Evolutionary conservation across 495 filamentous ascomycete genomes (phyloP).

Genomic region (Neohortaea acidophila): DNA sequence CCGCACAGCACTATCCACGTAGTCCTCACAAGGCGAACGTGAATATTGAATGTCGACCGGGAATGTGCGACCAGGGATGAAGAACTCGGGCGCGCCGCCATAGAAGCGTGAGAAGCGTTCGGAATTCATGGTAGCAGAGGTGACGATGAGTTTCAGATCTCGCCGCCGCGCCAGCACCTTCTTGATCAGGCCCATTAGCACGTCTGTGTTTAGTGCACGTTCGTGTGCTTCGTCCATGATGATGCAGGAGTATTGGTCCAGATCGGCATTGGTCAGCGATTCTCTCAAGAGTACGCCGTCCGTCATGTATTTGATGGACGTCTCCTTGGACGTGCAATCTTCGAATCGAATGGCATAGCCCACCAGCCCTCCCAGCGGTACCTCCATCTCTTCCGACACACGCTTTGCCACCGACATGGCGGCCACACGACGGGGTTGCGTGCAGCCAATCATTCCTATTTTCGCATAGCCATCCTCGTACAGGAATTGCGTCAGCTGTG

Average conservation of each 20-base stretch:
- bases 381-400: slow-evolving; percentile 98
- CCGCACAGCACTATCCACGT: slow-evolving; percentile 92
- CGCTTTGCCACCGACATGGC: slow-evolving; percentile 99
- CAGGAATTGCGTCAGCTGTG: slow-evolving; percentile 88
- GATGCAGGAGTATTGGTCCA: slow-evolving; percentile 94
- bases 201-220: slow-evolving; percentile 89
- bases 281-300: slow-evolving; percentile 93
- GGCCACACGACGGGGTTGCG: slow-evolving; percentile 85
- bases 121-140: slow-evolving; percentile 96
- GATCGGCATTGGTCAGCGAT: slow-evolving; percentile 75
- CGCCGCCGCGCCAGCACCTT: slow-evolving; percentile 81
- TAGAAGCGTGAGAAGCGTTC: slow-evolving; percentile 93
- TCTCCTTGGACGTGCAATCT: slow-evolving; percentile 90
- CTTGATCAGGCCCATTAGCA: slow-evolving; percentile 93
- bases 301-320: slow-evolving; percentile 98
- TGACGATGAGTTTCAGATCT: slow-evolving; percentile 94
- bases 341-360: slow-evolving; percentile 99
- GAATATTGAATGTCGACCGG: slow-evolving; percentile 95
- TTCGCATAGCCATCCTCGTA: slow-evolving; percentile 87
- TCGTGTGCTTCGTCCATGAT: slow-evolving; percentile 99
- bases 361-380: slow-evolving; percentile 73
- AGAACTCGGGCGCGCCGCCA: slow-evolving; percentile 93
- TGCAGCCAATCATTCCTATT: slow-evolving; percentile 81
- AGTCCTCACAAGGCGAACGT: slow-evolving; percentile 89
- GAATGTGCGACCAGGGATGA: slow-evolving; percentile 93